Evolutionary conservation across 345 rosid species (phyloP).

Genomic region (Psidium friedrichsthalianum): DNA sequence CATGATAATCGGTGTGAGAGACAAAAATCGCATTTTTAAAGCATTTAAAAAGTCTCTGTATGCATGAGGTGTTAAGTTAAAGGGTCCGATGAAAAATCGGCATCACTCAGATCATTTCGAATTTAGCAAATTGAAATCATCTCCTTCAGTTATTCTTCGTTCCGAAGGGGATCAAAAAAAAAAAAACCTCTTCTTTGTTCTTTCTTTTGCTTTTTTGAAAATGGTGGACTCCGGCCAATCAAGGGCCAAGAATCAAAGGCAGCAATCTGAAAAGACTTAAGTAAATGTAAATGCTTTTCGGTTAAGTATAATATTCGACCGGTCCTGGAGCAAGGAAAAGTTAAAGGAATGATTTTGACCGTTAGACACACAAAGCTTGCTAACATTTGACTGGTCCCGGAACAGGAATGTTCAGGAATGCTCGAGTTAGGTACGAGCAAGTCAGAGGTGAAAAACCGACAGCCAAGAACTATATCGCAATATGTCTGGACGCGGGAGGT

Average conservation of each 20-base stretch:
- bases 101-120: not conserved
- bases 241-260: not conserved
- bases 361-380: not conserved
- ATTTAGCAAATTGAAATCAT: not conserved
- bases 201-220: not conserved
- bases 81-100: fast-evolving
- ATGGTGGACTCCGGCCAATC: not conserved
- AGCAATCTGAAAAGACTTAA: not conserved
- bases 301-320: not conserved
- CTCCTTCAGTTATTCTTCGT: not conserved
- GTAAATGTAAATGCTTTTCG: not conserved
- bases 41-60: fast-evolving
- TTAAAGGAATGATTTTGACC: not conserved
- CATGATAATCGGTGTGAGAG: fast-evolving
- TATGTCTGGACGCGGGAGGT: not conserved
- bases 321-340: fast-evolving
- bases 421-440: not conserved
- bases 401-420: not conserved
- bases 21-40: not conserved
- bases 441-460: not conserved
- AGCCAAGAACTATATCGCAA: not conserved
- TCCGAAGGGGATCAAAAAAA: too few relatives aligned
- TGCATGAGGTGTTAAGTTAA: not conserved
- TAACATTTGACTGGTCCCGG: not conserved
- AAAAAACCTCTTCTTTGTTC: fast-evolving